Percentiles rank a stretch among this genome's conserved stretches.
These are phyloP conservation scores for Candolleomyces aberdarensis DNA, from an alignment of 768 basidiomycete genomes.

Conservation along the genomic window DNA sequence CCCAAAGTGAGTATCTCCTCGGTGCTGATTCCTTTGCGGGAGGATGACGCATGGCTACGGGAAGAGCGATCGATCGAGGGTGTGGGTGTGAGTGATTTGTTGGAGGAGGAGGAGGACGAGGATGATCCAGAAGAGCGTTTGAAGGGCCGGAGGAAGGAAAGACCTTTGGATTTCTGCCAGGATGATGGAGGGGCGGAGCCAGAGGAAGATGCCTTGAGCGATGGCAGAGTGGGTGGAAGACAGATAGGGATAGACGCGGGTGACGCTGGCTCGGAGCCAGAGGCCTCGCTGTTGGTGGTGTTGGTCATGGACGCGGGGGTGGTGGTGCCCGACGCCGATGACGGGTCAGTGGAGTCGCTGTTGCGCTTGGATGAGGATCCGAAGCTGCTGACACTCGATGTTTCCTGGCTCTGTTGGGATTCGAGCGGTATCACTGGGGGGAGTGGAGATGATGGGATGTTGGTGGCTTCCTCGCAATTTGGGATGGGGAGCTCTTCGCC, in stretches of 20 bases:
- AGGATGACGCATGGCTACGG: slow-evolving; percentile 4
- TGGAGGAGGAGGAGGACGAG: slow-evolving; percentile 26
- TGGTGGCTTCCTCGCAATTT: slow-evolving; percentile 16
- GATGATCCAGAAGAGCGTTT: slow-evolving; percentile 19
- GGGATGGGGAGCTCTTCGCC: slow-evolving; percentile 38
- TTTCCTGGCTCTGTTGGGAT: slow-evolving; percentile 7
- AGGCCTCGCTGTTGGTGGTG: slow-evolving; percentile 19
- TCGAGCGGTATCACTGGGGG: slow-evolving; percentile 8
- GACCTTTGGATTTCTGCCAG: slow-evolving; percentile 24
- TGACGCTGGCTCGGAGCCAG: slow-evolving; percentile 6
- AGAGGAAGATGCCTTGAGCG: slow-evolving; percentile 11
- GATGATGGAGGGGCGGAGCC: slow-evolving; percentile 18
- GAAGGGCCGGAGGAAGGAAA: slow-evolving; percentile 25
- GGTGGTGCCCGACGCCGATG: slow-evolving; percentile 18
- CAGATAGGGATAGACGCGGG: slow-evolving; percentile 5
- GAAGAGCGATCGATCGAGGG: slow-evolving; percentile 27
- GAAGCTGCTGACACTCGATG: slow-evolving; percentile 19
- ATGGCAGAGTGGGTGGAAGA: slow-evolving; percentile 6
- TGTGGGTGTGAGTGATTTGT: slow-evolving; percentile 36
- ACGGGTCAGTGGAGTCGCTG: slow-evolving; percentile 22
- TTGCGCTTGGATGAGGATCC: slow-evolving; percentile 22
- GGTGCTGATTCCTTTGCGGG: slow-evolving; percentile 25
- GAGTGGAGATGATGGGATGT: slow-evolving; percentile 21
- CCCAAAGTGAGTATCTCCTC: slow-evolving; percentile 37
- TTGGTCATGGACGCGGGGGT: slow-evolving; percentile 17